Percentiles rank a stretch among this genome's conserved stretches.
Evolutionary conservation across 306 rosid genomes (phyloP).

Genomic region (Delonix regia): DNA sequence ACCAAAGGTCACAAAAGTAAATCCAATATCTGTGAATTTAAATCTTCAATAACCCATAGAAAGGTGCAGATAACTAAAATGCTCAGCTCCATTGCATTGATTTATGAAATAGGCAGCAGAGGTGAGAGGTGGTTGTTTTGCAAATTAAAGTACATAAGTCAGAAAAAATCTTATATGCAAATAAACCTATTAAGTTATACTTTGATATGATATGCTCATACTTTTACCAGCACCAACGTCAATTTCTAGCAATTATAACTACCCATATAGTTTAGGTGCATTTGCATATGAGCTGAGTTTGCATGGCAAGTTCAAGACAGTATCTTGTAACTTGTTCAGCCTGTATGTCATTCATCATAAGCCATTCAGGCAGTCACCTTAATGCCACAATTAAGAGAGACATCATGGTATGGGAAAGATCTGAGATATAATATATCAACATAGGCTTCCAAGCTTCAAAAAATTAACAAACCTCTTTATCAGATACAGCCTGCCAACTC

Average conservation of each 20-base stretch:
- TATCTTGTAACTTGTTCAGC: neutral
- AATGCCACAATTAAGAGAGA: slow-evolving; percentile 18
- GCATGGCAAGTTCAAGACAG: slow-evolving; percentile 29
- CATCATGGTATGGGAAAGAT: slow-evolving; percentile 32
- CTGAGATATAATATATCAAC: slow-evolving; percentile 18
- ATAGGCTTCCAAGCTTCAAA: slow-evolving; percentile 26
- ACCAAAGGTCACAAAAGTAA: slow-evolving; percentile 13
- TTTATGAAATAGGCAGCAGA: slow-evolving; percentile 30
- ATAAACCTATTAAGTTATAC: neutral
- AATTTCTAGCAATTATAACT: slow-evolving; percentile 29
- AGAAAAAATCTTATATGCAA: neutral
- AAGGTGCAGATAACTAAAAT: slow-evolving; percentile 21
- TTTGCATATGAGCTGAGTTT: slow-evolving; percentile 28
- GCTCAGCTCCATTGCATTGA: slow-evolving; percentile 24
- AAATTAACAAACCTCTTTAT: slow-evolving; percentile 61
- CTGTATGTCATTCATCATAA: slow-evolving; percentile 8
- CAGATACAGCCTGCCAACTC: slow-evolving; percentile 55
- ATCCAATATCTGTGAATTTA: slow-evolving; percentile 35
- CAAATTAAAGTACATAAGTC: slow-evolving; percentile 20
- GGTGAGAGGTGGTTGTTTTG: slow-evolving; percentile 24
- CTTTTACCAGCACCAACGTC: slow-evolving; percentile 2
- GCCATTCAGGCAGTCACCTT: slow-evolving; percentile 24
- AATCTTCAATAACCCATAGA: slow-evolving; percentile 32
- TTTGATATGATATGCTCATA: neutral
- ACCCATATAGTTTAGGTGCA: neutral